Evolutionary conservation across 305 asterid species (phyloP), one percentile per base, ranked within the genome.

Genomic region (Ilex paraguariensis): DNA sequence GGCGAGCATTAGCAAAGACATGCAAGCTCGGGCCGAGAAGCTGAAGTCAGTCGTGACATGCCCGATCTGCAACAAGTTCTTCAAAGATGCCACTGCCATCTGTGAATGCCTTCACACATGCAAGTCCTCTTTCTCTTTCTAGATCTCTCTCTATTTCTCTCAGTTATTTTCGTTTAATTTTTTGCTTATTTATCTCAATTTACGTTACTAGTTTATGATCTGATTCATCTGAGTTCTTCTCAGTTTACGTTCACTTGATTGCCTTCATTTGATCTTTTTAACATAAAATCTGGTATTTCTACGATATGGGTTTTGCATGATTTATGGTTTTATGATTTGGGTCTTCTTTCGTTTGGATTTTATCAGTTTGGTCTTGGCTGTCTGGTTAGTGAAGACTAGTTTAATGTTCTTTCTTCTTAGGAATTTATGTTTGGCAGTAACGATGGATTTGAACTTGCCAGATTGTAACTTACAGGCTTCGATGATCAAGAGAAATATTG

Each of bases 71-170:
- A 31, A 36, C 13, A 65, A 52, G 3, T 13, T 61, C n/a, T 13
- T 56, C 28, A 61, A 40, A 61, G 12, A 74, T 11, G 63, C 48
- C 31, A 57, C 63, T 13, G 30, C 52, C 7, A 61, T 74, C 45
- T 58, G 61, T 6, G 79, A 74, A 31, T 74, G 75, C 0, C 64
- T 56, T 53, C 79, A 69, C 9, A 62, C 14, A 36, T 69, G 72
- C 61, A 21, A 45, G 66, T 6, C 44, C 10, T 13, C 10, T 17
- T 33, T 4, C 31, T 52, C 31, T 52, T 14, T 52, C 28, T 15
- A 10, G 4, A 21, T 0, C 1, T 21, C 28, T 21, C 28, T 21
- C 28, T 21, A 21, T 21, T 21, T 21, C 28, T 21, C 28, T 21
- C 28, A 21, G 28, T 21, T 1, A 21, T 17, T 17, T 17, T 2